Evolutionary conservation across 768 basidiomycete species (phyloP), one percentile per base, ranked within the genome.

Genomic region (Auricularia auricula-judae): DNA sequence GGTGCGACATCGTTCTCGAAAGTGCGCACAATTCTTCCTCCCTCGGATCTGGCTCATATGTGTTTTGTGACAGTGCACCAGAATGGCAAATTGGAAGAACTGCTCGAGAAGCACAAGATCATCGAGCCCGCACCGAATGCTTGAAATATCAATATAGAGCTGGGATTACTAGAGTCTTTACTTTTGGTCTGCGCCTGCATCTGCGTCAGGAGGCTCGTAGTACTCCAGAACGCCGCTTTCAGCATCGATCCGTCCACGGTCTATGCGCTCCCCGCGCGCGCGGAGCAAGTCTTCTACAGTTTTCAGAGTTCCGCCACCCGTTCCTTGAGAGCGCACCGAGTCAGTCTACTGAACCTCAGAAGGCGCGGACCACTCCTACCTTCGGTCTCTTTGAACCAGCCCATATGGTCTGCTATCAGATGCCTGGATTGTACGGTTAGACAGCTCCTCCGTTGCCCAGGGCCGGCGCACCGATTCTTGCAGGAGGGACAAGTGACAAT

Each of bases 401-500:
- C 89, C 12, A 96, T 75, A 70, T 96, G 87, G 71, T 96, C 93
- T 3, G 93, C 93, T 68, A 93, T 91, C 10, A 94, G 76, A 73
- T 92, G 89, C 36, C 89, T 91, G 66, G 33, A 23, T 36, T 16
- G 16, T 33, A 8, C 21, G 16, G 62, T 64, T 53, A 64, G 54
- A 14, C 16, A 2, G n/a, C 18, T 16, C 11, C 10, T 36, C 3
- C n/a, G 36, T 44, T 64, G 18, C 16, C 29, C 21, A 64, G 63
- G 53, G 29, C 66, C 65, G 36, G 75, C 86, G 63, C 71, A 93
- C 90, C 95, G 78, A 70, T 90, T 92, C 70, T 89, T 85, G 73
- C 96, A 99, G 14, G 82, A 83, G 1, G 95, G 94, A 76, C 96
- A 99, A 72, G 94, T 84, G 1, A 97, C 84, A 34, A 99, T 78